A percentile compares a stretch with the other conserved stretches of the same genome.
Evolutionary conservation across 2,329 filamentous ascomycete species (phyloP).

Genomic region (Zasmidium angulare): DNA sequence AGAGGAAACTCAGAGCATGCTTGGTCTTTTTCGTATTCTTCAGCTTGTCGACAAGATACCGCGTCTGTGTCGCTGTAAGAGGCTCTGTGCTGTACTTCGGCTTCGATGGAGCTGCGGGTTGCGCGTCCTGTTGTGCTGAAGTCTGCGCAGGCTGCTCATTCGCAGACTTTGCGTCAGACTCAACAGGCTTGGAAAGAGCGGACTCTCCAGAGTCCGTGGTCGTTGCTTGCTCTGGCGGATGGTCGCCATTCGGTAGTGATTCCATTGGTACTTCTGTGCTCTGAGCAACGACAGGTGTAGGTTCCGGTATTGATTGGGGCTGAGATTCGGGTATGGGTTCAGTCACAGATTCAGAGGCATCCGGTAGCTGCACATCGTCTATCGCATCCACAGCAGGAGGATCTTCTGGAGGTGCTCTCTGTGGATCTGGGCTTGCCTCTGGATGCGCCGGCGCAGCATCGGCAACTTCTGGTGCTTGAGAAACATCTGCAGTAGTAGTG

Average conservation of each 20-base stretch:
- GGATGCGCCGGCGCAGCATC: not conserved
- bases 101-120: slow-evolving; percentile 15
- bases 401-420: not conserved
- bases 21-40: slow-evolving; percentile 84
- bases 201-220: not conserved
- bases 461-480: not conserved
- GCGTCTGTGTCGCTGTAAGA: slow-evolving; percentile 61
- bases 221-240: not conserved
- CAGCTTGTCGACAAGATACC: slow-evolving; percentile 64
- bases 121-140: slow-evolving; percentile 20
- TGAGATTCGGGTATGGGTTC: not conserved
- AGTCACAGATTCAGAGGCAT: not conserved
- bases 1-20: slow-evolving; percentile 70
- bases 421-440: not conserved
- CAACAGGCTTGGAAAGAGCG: slow-evolving; percentile 1
- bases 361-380: too few relatives aligned
- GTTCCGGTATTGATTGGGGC: not conserved
- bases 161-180: slow-evolving; percentile 9
- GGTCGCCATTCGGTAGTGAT: not conserved
- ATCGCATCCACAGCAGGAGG: not conserved
- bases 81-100: slow-evolving; percentile 40
- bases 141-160: slow-evolving; percentile 8
- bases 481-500: not conserved
- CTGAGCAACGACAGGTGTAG: too few relatives aligned
- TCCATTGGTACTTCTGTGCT: not conserved